These are phyloP conservation scores for Isatis tinctoria DNA, from an alignment of 345 rosid genomes.

Conservation along the genomic window DNA sequence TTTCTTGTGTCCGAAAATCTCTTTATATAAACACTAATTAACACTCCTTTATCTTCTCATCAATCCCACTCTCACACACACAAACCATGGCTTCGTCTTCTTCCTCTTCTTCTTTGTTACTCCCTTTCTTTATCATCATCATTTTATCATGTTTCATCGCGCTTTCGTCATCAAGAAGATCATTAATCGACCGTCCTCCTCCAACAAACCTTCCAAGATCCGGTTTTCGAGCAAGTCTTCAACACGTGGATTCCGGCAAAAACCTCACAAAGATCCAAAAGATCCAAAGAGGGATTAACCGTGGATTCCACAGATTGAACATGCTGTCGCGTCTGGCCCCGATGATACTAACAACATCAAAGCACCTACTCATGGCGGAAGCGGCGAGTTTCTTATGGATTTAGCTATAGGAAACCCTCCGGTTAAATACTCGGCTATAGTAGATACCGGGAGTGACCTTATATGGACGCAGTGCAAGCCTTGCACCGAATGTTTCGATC, in stretches of 20 bases:
- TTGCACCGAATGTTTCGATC: slow-evolving; percentile 61
- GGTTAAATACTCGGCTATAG: slow-evolving; percentile 51
- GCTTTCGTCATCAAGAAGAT: slow-evolving; percentile 25
- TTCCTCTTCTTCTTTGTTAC: slow-evolving; percentile 10
- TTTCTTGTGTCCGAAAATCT: slow-evolving; percentile 8
- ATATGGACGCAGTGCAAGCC: slow-evolving; percentile 98
- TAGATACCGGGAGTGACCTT: slow-evolving; percentile 90
- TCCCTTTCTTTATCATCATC: slow-evolving; percentile 11
- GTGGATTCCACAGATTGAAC: slow-evolving; percentile 52
- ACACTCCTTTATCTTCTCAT: slow-evolving; percentile 14
- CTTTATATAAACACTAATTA: slow-evolving; percentile 25
- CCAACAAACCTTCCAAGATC: slow-evolving; percentile 18
- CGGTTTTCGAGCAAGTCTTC: slow-evolving; percentile 46
- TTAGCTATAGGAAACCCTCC: slow-evolving; percentile 71
- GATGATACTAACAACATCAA: slow-evolving; percentile 25
- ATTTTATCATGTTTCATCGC: slow-evolving; percentile 11
- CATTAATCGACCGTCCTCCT: slow-evolving; percentile 21
- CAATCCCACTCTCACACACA: background rate
- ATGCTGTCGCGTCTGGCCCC: slow-evolving; percentile 41
- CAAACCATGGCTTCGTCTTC: slow-evolving; percentile 29
- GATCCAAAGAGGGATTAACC: slow-evolving; percentile 58
- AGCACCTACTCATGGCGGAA: slow-evolving; percentile 60
- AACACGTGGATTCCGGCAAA: slow-evolving; percentile 66
- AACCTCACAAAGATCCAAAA: slow-evolving; percentile 75
- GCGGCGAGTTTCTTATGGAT: slow-evolving; percentile 77